Evolutionary conservation across 2,329 filamentous ascomycete species (phyloP), one percentile per base, ranked within the genome.

Genomic region (Akanthomyces lecanii): DNA sequence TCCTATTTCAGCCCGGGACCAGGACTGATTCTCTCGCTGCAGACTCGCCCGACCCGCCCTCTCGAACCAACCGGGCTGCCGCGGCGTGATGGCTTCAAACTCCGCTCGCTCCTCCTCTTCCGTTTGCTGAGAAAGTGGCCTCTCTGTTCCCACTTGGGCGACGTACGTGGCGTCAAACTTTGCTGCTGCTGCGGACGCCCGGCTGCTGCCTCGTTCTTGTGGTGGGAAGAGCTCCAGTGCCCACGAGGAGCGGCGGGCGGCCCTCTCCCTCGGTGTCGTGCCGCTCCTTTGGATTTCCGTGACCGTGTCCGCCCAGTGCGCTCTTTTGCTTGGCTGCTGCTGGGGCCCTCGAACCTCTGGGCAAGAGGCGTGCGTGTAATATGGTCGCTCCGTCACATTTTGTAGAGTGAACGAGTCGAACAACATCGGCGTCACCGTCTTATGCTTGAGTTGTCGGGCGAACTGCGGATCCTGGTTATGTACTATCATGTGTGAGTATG

Each of bases 281-380:
- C 62, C 56, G 56, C 48, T 42, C 51, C 51, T 25, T 57, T 4
- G 21, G 30, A 40, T 36, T 42, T 52, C 62, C 62, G 62, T 60
- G 55, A 25, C 50, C 36, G 62, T 56, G 55, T 42, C 56, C 50
- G 56, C 62, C 62, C 56, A 63, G 62, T 63, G 62, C 40, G 55
- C 40, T 60, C 40, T 30, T 62, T 45, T 53, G 40, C 33, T 48
- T 51, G 48, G 30, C n/a, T 11, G 40, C 42, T 48, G 16, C 10
- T 16, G 25, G 42, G 42, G 23, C n/a, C 40, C 14, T 25, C 2
- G 2, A n/a, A 33, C 16, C 2, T 42, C 47, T 60, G 47, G 47
- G 30, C 28, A 58, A 42, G n/a, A 48, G 57, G 57, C 42, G 57
- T 60, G 57, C 47, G 25, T 52, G 36, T 52, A 60, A 33, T 45